Evolutionary conservation across 2,329 filamentous ascomycete species (phyloP), one percentile per base, ranked within the genome.

Genomic region (Lecanicillium sp.): DNA sequence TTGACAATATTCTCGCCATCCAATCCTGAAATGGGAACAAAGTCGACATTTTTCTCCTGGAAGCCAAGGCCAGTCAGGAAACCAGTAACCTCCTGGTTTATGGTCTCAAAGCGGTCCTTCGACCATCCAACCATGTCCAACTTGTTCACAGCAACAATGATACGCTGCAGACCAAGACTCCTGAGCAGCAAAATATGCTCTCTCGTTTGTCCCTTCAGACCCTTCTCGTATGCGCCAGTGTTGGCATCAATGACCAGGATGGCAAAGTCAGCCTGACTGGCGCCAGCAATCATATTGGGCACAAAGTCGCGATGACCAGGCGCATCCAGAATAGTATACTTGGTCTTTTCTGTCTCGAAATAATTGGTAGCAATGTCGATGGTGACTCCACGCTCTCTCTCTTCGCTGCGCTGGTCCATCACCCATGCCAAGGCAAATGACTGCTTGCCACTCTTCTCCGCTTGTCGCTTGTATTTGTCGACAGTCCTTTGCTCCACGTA

Each of bases 371-470:
- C 91, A 60, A 97, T 93, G 62, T 98, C 93, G 41, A 98, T 95
- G 1, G 93, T 98, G 7, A 98, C 89, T 37, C 93, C 93, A 50
- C 90, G 82, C 50, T 81, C 83, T 54, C 93, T 79, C 65, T 98
- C 93, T 61, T 98, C 93, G 0, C 83, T 81, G 17, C 89, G 84
- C 63, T 95, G 87, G 62, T 98, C 93, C 67, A 98, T 79, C 2
- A 98, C 89, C 93, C 93, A 98, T 1, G 94, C 93, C 19, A 98
- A 77, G 11, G 91, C 91, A 67, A 98, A 98, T 0, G 93, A 97
- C 2, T 87, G 84, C 65, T 98, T 98, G 5, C 93, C 93, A 32
- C 95, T 86, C 51, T 83, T 88, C 57, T 95, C 86, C 1, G 93
- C 91, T 67, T 96, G 90, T 63, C 86, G 86, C 17, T 84, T 80